phyloP scores from a whole-genome alignment of 225 moss, liverwort and hornwort genomes.

The Pseudoscleropodium purum region DNA sequence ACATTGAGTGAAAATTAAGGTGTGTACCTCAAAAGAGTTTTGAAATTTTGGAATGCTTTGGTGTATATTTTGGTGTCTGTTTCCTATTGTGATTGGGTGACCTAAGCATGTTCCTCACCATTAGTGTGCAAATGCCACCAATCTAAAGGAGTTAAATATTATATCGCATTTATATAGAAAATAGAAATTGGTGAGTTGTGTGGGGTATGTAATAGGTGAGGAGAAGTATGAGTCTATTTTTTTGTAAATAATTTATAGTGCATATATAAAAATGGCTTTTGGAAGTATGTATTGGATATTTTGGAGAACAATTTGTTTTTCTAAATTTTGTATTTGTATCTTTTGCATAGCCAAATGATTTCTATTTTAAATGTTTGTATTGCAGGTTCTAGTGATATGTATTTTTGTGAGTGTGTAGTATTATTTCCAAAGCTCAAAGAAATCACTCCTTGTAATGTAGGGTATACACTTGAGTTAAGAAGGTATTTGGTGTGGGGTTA shows the following conservation, averaged over 20 bases:
- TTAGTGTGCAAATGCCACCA: fast-evolving
- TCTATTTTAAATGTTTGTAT: fast-evolving
- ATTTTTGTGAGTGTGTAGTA: background rate
- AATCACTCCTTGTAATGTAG: no score
- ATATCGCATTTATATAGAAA: background rate
- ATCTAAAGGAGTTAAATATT: background rate
- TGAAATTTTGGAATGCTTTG: background rate
- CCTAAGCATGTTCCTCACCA: no score
- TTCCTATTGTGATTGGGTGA: no score
- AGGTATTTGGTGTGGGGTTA: no score
- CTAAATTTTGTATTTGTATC: background rate
- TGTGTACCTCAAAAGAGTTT: background rate
- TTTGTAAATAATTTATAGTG: background rate
- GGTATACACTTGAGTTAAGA: no score
- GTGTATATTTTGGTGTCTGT: no score
- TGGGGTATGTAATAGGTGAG: background rate
- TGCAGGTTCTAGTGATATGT: no score
- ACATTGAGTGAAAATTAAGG: background rate
- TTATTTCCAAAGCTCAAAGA: background rate
- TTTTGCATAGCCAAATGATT: background rate
- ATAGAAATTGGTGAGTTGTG: no score
- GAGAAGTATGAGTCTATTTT: background rate
- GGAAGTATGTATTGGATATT: no score
- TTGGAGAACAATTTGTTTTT: background rate
- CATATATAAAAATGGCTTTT: background rate